Percentiles rank a stretch among this genome's conserved stretches.
phyloP scores from a whole-genome alignment of 768 basidiomycete species.

The Serpula lacrymans region DNA sequence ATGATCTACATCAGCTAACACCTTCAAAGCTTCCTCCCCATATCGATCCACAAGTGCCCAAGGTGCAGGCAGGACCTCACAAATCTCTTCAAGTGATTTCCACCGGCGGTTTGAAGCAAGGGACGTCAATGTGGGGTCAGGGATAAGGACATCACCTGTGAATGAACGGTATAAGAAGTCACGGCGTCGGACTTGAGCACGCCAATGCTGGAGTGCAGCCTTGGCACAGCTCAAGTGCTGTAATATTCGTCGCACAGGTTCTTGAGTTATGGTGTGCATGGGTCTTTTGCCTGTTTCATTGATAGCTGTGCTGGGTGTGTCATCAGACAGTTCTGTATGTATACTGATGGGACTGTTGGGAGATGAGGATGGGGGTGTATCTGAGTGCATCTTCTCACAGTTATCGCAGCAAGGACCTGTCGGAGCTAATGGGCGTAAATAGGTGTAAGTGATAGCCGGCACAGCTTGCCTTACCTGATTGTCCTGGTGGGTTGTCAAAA shows the following conservation, averaged over 20 bases:
- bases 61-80: not conserved
- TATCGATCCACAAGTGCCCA: slow-evolving; percentile 12
- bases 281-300: slow-evolving; percentile 20
- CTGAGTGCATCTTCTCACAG: no score
- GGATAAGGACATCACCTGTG: slow-evolving; percentile 14
- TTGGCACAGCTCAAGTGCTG: slow-evolving; percentile 1
- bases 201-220: slow-evolving; percentile 2
- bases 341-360: no score
- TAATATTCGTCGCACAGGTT: slow-evolving; percentile 8
- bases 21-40: slow-evolving; percentile 18
- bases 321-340: not conserved
- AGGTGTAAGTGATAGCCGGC: not conserved
- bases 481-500: slow-evolving; percentile 28
- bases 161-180: slow-evolving; percentile 1
- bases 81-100: slow-evolving; percentile 9
- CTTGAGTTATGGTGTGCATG: slow-evolving; percentile 10
- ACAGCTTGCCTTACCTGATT: slow-evolving; percentile 13
- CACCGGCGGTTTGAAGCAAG: slow-evolving; percentile 16
- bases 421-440: slow-evolving; percentile 5
- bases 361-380: no score
- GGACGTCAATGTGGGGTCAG: slow-evolving; percentile 21
- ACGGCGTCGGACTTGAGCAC: slow-evolving; percentile 1
- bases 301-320: not conserved
- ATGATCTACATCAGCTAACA: slow-evolving; percentile 14
- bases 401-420: slow-evolving; percentile 20